These are phyloP conservation scores for Penicillium manginii DNA, from an alignment of 495 filamentous ascomycete species.

Conservation along the genomic window DNA sequence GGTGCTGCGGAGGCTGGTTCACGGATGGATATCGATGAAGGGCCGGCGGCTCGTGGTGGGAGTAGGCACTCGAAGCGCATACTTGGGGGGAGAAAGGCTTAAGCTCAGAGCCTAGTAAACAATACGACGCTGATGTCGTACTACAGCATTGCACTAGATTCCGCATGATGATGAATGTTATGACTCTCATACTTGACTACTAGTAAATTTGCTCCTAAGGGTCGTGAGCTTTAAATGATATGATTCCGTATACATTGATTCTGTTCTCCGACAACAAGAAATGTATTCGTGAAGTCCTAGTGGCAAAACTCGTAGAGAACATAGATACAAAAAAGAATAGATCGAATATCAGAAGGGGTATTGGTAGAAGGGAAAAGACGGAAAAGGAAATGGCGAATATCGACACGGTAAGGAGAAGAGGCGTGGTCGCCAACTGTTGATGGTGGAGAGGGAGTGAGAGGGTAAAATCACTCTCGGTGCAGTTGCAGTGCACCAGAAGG, in stretches of 20 bases:
- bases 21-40: conserved; percentile 54
- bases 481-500: conserved; percentile 3
- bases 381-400: conserved; percentile 24
- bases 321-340: conserved; percentile 34
- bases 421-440: conserved; percentile 15
- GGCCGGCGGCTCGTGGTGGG: conserved; percentile 30
- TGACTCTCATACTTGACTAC: not conserved
- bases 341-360: conserved; percentile 39
- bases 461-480: not conserved
- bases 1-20: conserved; percentile 55
- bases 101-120: conserved; percentile 9
- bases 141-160: not conserved
- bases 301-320: conserved; percentile 34
- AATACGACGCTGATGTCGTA: not conserved
- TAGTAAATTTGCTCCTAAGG: not conserved
- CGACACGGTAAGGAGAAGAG: conserved; percentile 28
- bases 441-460: conserved; percentile 1
- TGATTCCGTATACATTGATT: not conserved
- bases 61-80: conserved; percentile 45
- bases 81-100: conserved; percentile 46
- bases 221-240: not conserved
- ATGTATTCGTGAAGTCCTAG: conserved; percentile 30
- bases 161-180: conserved; percentile 3
- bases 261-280: not conserved
- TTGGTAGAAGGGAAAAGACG: conserved; percentile 38